Percentiles rank a stretch among this genome's conserved stretches.
phyloP scores from a whole-genome alignment of 768 basidiomycete genomes.

The Hortiboletus flavorubellus region DNA sequence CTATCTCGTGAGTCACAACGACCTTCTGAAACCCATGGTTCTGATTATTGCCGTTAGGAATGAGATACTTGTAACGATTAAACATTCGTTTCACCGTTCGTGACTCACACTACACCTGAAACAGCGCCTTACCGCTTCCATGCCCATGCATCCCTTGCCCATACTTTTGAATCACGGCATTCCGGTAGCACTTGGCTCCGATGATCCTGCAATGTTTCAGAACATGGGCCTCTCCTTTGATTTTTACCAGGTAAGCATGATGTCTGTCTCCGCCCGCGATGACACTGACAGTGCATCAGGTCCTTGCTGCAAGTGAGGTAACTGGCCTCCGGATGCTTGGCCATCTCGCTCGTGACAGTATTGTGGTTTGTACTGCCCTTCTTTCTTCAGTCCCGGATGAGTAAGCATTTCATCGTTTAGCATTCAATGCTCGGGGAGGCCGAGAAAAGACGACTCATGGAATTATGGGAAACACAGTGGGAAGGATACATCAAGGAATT shows the following conservation, averaged over 20 bases:
- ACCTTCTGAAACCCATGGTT: background rate
- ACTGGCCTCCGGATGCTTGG: conserved; percentile 62
- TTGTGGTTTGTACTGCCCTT: conserved; percentile 35
- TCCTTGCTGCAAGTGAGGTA: conserved; percentile 65
- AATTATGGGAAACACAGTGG: conserved; percentile 50
- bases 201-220: conserved; percentile 76
- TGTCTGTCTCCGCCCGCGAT: background rate
- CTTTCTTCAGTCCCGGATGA: background rate
- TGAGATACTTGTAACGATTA: conserved; percentile 57
- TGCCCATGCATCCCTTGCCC: conserved; percentile 77
- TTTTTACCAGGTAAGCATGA: conserved; percentile 59
- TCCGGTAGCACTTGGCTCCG: conserved; percentile 66
- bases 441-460: conserved; percentile 44
- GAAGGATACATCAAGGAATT: conserved; percentile 40
- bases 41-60: conserved; percentile 44
- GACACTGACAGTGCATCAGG: conserved; percentile 32
- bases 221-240: conserved; percentile 78
- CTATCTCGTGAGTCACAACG: conserved; percentile 62
- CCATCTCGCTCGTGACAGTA: conserved; percentile 66
- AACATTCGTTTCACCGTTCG: background rate
- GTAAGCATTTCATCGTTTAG: conserved; percentile 29
- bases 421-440: conserved; percentile 47
- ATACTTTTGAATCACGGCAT: conserved; percentile 70
- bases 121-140: conserved; percentile 72
- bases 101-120: background rate